Evolutionary conservation across 78 protist genomes (phyloP), one percentile per base, ranked within the genome.

Genomic region (Dictyostelium capitatum): DNA sequence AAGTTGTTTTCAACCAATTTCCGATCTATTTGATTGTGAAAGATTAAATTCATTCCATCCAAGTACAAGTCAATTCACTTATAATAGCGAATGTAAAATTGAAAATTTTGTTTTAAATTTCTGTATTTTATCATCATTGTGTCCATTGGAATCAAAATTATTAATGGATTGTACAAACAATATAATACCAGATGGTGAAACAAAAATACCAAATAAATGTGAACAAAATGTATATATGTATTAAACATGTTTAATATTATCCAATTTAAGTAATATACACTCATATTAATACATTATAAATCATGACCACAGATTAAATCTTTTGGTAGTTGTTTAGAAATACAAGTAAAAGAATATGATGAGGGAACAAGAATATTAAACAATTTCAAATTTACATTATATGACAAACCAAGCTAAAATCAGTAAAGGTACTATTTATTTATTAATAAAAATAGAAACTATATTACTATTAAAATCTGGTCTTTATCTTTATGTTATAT

Each of bases 91-190:
- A n/a, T 83, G 91, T 56, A 19, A 73, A 57, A 43, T 46, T 19
- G 65, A 30, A 41, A 43, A 57, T n/a, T 57, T 77, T 2, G 82
- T 73, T 56, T 37, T 73, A 67, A 73, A 73, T 53, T 83, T 83
- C 43, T 83, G 91, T 73, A 50, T 83, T 7, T 50, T 73, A 0
- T 73, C 82, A 23, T 51, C 91, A 5, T 83, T 83, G 14, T 83
- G 91, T 28, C 91, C 91, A 30, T 25, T 15, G 14, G 77, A 83
- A 12, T 20, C 91, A 11, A 6, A 15, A 43, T 28, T 37, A 53
- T 41, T 83, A n/a, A 46, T 83, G 46, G 64, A 83, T 20, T 83
- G 91, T 28, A 56, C 48, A 8, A 32, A 73, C 41, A 82, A 82
- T 23, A 30, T 37, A 37, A 70, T 83, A 56, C 73, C 82, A 10